phyloP scores from a whole-genome alignment of 1,284 basidiomycete genomes.

The Mixia osmundae region DNA sequence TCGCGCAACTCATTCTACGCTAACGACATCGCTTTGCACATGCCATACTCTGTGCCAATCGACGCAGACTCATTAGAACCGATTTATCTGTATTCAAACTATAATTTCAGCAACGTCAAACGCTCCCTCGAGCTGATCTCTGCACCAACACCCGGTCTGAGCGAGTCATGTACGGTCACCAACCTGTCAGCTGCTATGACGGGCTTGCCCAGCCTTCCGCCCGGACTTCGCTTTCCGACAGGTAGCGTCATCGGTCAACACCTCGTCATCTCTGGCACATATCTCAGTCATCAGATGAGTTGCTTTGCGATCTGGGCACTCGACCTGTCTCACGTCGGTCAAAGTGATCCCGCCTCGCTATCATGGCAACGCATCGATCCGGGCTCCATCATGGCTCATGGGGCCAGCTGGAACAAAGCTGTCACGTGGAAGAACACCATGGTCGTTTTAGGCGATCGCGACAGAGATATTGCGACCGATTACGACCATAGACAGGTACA shows the following conservation, averaged over 20 bases:
- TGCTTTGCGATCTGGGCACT: constrained; percentile 24
- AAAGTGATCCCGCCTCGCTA: no score
- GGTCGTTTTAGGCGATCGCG: constrained; percentile 64
- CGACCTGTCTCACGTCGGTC: constrained; percentile 10
- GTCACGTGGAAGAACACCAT: constrained; percentile 38
- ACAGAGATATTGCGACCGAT: constrained; percentile 67
- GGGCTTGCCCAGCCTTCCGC: constrained; percentile 44
- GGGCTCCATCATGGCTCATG: constrained; percentile 8
- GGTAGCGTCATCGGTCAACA: constrained; percentile 68
- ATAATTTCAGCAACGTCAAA: constrained; percentile 61
- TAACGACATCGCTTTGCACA: no score
- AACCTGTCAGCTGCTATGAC: constrained; percentile 50
- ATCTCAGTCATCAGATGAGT: constrained; percentile 24
- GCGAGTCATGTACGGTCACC: constrained; percentile 34
- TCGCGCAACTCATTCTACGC: no score
- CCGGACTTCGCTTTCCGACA: constrained; percentile 76
- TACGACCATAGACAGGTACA: constrained; percentile 24
- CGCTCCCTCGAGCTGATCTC: constrained; percentile 71
- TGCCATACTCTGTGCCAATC: no score
- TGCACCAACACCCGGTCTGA: constrained; percentile 32
- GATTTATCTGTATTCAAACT: constrained; percentile 61
- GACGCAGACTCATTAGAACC: constrained; percentile 54
- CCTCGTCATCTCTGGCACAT: constrained; percentile 29
- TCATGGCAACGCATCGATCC: constrained; percentile 13
- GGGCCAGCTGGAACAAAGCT: constrained; percentile 18